Percentiles rank a stretch among this genome's conserved stretches.
These are phyloP conservation scores for Penicillium robsamsonii DNA, from an alignment of 495 filamentous ascomycete genomes.

Conservation along the genomic window DNA sequence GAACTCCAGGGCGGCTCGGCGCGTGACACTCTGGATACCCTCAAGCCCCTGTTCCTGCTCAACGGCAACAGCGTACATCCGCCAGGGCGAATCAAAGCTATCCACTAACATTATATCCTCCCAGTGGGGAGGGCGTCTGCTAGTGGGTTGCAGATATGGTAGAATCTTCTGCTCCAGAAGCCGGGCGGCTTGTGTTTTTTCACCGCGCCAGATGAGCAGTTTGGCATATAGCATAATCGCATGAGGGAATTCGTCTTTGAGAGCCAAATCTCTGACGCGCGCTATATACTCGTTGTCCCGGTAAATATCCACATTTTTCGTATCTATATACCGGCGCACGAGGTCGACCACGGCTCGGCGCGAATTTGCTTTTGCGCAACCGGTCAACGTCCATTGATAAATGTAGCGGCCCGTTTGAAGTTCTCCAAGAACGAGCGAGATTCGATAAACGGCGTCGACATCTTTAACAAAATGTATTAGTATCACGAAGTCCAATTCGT, in stretches of 20 bases:
- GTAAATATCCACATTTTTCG: slow-evolving; percentile 13
- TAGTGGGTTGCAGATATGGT: slow-evolving; percentile 19
- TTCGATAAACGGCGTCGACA: slow-evolving; percentile 29
- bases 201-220: slow-evolving; percentile 23
- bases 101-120: slow-evolving; percentile 16
- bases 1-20: slow-evolving; percentile 32
- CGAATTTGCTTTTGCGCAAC: slow-evolving; percentile 31
- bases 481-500: background rate
- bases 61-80: slow-evolving; percentile 26
- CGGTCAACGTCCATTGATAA: slow-evolving; percentile 23
- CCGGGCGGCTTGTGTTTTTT: slow-evolving; percentile 21
- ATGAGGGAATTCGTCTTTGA: slow-evolving; percentile 22
- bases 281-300: slow-evolving; percentile 16
- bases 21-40: slow-evolving; percentile 14
- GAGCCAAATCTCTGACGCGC: slow-evolving; percentile 24
- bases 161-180: slow-evolving; percentile 29
- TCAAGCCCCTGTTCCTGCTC: slow-evolving; percentile 8
- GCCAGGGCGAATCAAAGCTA: slow-evolving; percentile 24
- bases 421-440: slow-evolving; percentile 17
- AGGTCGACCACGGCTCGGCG: background rate
- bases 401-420: background rate
- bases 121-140: background rate
- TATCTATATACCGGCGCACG: slow-evolving; percentile 3
- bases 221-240: slow-evolving; percentile 36
- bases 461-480: slow-evolving; percentile 17